Evolutionary conservation across 2,329 filamentous ascomycete species (phyloP).

Genomic region (Sclerotinia trifoliorum): DNA sequence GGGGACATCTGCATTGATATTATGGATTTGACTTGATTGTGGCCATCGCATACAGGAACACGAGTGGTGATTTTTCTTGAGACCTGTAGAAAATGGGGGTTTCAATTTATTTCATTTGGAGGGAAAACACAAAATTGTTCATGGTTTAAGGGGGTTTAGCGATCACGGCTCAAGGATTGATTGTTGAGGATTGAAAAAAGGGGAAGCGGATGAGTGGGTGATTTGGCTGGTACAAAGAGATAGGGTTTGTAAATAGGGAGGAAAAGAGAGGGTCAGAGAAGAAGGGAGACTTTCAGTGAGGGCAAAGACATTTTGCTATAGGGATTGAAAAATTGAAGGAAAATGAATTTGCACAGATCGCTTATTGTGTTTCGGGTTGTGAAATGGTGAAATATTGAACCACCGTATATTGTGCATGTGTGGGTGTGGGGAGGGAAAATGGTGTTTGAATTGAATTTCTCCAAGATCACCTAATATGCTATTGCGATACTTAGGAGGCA

Average conservation of each 20-base stretch:
- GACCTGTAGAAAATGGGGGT: not conserved
- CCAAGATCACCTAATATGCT: no score
- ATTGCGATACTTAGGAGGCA: no score
- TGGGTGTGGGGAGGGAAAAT: not conserved
- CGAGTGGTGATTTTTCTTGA: conserved; percentile 9
- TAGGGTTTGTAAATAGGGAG: not conserved
- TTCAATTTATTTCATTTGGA: not conserved
- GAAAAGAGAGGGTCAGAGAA: not conserved
- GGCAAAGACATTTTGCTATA: no score
- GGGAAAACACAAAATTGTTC: conserved; percentile 1
- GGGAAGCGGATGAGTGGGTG: not conserved
- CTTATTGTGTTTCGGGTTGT: not conserved
- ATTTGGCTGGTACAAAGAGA: no score
- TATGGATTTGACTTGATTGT: not conserved
- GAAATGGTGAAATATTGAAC: not conserved
- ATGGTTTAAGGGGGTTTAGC: not conserved
- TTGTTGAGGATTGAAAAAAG: not conserved
- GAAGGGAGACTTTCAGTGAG: not conserved
- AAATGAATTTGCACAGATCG: not conserved
- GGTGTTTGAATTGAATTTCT: no score
- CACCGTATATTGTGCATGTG: not conserved
- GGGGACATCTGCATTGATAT: conserved; percentile 8
- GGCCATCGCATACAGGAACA: conserved; percentile 11
- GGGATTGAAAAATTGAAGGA: not conserved
- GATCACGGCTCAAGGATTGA: not conserved